Conservation (phyloP, 139 green algal genomes). For the Yamagishiella unicocca region DNA sequence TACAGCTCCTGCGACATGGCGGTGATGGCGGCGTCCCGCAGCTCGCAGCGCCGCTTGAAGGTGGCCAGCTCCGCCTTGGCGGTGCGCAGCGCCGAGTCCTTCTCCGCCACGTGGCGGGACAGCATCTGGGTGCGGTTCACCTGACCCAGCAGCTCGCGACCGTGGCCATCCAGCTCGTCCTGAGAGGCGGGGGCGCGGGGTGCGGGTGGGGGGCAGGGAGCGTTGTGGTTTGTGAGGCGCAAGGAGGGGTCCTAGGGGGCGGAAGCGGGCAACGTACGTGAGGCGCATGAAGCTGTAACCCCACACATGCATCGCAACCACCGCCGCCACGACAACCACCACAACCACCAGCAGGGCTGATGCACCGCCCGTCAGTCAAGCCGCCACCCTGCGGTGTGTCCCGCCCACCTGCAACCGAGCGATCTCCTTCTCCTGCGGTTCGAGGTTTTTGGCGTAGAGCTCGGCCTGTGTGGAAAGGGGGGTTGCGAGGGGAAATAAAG, state of each 20-base stretch:
- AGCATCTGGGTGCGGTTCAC: neutral
- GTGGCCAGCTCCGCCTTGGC: slow-evolving; percentile 13
- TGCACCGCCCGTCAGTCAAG: neutral
- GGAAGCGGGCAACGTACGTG: too few species aligned
- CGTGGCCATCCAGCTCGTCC: slow-evolving; percentile 38
- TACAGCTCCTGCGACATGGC: slow-evolving; percentile 29
- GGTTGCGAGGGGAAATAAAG: neutral
- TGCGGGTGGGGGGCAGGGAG: neutral
- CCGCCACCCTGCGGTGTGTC: neutral
- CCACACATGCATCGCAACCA: neutral
- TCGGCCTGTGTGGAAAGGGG: slow-evolving; percentile 7
- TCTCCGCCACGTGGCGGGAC: slow-evolving; percentile 22
- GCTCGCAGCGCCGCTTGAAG: neutral
- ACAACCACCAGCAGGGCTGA: neutral
- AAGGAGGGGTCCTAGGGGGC: neutral
- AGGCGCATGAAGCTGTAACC: too few species aligned
- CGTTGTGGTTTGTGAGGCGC: neutral
- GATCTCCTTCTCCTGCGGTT: slow-evolving; percentile 41
- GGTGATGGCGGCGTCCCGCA: neutral
- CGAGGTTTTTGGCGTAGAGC: slow-evolving; percentile 19
- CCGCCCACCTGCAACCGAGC: slow-evolving; percentile 18
- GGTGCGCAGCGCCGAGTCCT: slow-evolving; percentile 22
- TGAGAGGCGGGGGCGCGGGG: neutral
- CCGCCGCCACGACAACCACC: neutral
- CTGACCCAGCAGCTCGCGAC: slow-evolving; percentile 28